Evolutionary conservation across 441 rosid species (phyloP).

Genomic region (Jatropha podagrica): DNA sequence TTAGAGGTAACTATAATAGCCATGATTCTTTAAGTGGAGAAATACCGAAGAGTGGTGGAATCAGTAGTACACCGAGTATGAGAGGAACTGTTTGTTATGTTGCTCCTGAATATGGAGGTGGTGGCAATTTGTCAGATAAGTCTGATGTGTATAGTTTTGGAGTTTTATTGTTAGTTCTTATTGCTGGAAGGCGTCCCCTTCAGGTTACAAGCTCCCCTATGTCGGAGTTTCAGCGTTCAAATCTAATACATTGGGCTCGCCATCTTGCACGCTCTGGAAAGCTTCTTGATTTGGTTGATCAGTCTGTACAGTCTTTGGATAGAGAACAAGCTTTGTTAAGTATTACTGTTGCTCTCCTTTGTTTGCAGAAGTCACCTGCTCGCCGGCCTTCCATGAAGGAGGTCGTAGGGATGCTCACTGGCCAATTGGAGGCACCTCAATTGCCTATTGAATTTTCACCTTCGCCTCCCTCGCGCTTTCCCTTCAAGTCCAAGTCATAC

Average conservation of each 20-base stretch:
- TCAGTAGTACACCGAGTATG: constrained; percentile 93
- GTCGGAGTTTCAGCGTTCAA: constrained; percentile 82
- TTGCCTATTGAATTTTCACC: constrained; percentile 80
- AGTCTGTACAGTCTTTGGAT: constrained; percentile 49
- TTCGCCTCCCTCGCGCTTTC: constrained; percentile 63
- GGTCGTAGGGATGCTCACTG: constrained; percentile 73
- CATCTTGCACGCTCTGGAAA: constrained; percentile 71
- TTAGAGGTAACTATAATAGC: constrained; percentile 51
- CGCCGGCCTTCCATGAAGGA: constrained; percentile 80
- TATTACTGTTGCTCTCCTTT: constrained; percentile 74
- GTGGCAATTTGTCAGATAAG: constrained; percentile 70
- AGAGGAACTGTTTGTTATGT: constrained; percentile 91
- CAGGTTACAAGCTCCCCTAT: constrained; percentile 71
- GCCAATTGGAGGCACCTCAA: constrained; percentile 52
- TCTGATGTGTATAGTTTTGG: constrained; percentile 91
- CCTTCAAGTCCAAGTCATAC: constrained; percentile 56
- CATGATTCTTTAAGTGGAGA: constrained; percentile 70
- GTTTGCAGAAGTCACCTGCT: constrained; percentile 79
- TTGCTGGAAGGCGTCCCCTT: constrained; percentile 86
- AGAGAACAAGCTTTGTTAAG: constrained; percentile 72
- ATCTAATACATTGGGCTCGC: constrained; percentile 86
- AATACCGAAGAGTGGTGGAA: constrained; percentile 67
- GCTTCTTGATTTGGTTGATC: constrained; percentile 79
- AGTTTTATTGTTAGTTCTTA: constrained; percentile 67
- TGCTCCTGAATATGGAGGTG: constrained; percentile 84